Percentiles rank a stretch among this genome's conserved stretches.
Evolutionary conservation across 129 eudicot species (phyloP).

Genomic region (Arctium minus): DNA sequence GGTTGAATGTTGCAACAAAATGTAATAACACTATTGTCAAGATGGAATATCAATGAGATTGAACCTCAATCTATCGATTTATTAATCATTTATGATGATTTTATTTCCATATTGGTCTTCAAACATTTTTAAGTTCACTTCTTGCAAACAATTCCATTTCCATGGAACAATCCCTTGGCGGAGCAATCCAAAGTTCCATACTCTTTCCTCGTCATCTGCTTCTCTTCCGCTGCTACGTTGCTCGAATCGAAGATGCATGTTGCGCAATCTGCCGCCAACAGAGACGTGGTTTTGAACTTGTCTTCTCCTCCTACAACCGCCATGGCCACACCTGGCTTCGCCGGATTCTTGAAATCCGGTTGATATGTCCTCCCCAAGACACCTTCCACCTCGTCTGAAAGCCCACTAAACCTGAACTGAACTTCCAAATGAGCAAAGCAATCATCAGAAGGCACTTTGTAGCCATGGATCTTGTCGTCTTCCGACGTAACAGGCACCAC

Average conservation of each 20-base stretch:
- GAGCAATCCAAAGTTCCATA: constrained; percentile 41
- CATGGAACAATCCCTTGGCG: constrained; percentile 31
- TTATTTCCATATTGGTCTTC: background rate
- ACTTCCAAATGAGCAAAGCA: constrained; percentile 56
- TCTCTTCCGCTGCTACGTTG: constrained; percentile 7
- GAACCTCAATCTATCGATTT: background rate
- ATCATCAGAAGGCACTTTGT: constrained; percentile 43
- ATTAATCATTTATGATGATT: constrained; percentile 4
- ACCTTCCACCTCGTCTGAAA: constrained; percentile 49
- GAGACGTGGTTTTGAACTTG: constrained; percentile 39
- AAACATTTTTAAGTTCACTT: constrained; percentile 20
- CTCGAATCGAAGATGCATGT: constrained; percentile 35
- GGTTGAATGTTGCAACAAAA: background rate
- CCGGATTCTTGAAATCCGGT: constrained; percentile 50
- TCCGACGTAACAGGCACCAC: constrained; percentile 53
- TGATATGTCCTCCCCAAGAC: constrained; percentile 52
- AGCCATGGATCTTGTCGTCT: constrained; percentile 48
- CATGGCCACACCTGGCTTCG: constrained; percentile 63
- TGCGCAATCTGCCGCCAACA: constrained; percentile 45
- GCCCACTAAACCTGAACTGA: constrained; percentile 47
- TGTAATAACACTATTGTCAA: background rate
- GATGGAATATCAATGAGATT: background rate
- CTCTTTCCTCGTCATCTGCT: constrained; percentile 8
- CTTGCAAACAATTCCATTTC: constrained; percentile 62
- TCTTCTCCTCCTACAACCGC: constrained; percentile 73